Conservation (phyloP, 2,329 filamentous ascomycete genomes). For the Hypocreales sp. region DNA sequence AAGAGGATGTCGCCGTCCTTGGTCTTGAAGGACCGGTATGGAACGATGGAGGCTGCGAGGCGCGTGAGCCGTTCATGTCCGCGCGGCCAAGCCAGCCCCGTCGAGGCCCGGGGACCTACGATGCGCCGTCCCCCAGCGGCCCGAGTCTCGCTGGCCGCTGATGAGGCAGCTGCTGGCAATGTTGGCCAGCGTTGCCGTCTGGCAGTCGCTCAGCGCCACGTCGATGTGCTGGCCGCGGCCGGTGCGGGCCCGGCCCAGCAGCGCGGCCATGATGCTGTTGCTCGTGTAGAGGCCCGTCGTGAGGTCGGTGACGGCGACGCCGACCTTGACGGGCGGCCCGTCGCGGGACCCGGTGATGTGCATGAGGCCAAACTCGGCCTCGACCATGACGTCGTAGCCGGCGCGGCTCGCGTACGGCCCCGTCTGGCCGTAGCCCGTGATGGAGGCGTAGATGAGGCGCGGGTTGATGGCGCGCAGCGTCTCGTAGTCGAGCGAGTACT, state of each 20-base stretch:
- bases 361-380: slow-evolving; percentile 96
- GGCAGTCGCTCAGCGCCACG: slow-evolving; percentile 80
- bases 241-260: slow-evolving; percentile 59
- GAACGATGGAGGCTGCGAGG: slow-evolving; percentile 77
- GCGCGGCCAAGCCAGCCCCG: too few relatives aligned
- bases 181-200: slow-evolving; percentile 88
- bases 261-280: slow-evolving; percentile 87
- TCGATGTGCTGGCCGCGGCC: slow-evolving; percentile 86
- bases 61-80: too few relatives aligned
- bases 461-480: slow-evolving; percentile 73
- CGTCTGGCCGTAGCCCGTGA: slow-evolving; percentile 93
- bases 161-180: slow-evolving; percentile 86
- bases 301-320: slow-evolving; percentile 89
- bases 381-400: slow-evolving; percentile 98
- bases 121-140: slow-evolving; percentile 92
- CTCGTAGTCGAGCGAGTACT: slow-evolving; percentile 82
- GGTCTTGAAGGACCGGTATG: slow-evolving; percentile 73
- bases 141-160: slow-evolving; percentile 72
- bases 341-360: slow-evolving; percentile 87
- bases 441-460: slow-evolving; percentile 78
- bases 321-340: slow-evolving; percentile 89
- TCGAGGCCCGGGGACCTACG: slow-evolving; percentile 34
- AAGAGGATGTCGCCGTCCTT: slow-evolving; percentile 56
- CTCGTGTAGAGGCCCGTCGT: slow-evolving; percentile 92
- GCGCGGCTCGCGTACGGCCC: slow-evolving; percentile 77